Percentiles rank a stretch among this genome's conserved stretches.
phyloP scores from a whole-genome alignment of 208 protist genomes.

The Angomonas ambiguus region DNA sequence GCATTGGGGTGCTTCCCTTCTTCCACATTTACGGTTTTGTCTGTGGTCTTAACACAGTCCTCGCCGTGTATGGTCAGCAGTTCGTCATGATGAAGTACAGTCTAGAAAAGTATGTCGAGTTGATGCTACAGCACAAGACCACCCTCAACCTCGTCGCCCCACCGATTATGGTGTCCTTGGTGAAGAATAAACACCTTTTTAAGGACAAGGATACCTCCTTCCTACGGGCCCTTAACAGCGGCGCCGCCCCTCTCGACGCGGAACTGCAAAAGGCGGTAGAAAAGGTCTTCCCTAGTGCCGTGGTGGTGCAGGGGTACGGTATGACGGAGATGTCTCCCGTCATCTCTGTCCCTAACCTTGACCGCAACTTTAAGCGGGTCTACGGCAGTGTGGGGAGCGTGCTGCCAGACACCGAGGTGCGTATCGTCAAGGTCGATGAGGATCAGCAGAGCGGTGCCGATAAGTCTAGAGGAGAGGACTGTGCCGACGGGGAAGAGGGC shows the following conservation, averaged over 20 bases:
- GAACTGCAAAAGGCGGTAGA: conserved; percentile 32
- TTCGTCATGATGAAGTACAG: conserved; percentile 53
- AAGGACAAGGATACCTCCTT: conserved; percentile 24
- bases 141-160: conserved; percentile 58
- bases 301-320: conserved; percentile 63
- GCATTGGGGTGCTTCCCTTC: conserved; percentile 57
- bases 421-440: conserved; percentile 36
- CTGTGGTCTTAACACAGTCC: conserved; percentile 21
- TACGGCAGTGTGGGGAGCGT: conserved; percentile 17
- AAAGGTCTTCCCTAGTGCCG: conserved; percentile 14
- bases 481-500: conserved; percentile 27
- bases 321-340: conserved; percentile 75
- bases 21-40: conserved; percentile 86
- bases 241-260: conserved; percentile 50
- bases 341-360: conserved; percentile 7
- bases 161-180: conserved; percentile 63
- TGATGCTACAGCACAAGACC: conserved; percentile 18
- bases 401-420: conserved; percentile 33
- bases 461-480: conserved; percentile 21
- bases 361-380: neutral
- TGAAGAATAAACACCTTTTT: conserved; percentile 43
- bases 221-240: conserved; percentile 25
- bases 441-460: conserved; percentile 38
- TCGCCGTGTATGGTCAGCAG: conserved; percentile 23
- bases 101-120: conserved; percentile 14